Evolutionary conservation across 306 rosid species (phyloP), one percentile per base, ranked within the genome.

Genomic region (Arachis hypogaea): DNA sequence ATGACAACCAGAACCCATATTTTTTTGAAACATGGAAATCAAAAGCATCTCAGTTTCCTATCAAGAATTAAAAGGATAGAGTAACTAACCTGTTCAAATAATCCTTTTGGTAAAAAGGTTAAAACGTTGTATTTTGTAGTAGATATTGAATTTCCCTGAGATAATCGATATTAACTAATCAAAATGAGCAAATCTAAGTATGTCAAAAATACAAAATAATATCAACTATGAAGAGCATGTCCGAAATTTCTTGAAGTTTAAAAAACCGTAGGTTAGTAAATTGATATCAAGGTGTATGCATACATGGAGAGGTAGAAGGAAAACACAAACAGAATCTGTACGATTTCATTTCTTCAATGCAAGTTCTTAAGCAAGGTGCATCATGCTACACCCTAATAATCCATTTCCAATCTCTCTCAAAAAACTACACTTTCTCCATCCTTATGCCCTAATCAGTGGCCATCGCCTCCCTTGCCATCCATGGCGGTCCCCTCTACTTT

Each of bases 111-210:
- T 41, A 93, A 74, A 81, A 91, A 93, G 55, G 97, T 91, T 43
- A 93, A 71, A 70, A 93, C 80, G 85, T 81, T 93, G 86, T 85
- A 93, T 82, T 93, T 93, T 11, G 98, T 93, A 16, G 98, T 93
- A 3, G 98, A 89, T 78, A 93, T 88, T 12, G 96, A 91, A 86
- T 93, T 93, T 46, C 94, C 98, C 98, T 93, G 92, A 64, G 73
- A 89, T 33, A 68, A 71, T 81, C 59, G 56, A 75, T 64, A 76
- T 54, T 43, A 44, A 77, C 61, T 45, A 77, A 80, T 84, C 78
- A 79, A 56, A 49, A 59, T 11, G 3, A 54, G 55, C 68, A 82
- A 79, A 78, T 57, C 54, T 11, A 56, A 49, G 67, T 5, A 72
- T 62, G 69, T 47, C 44, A 78, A 71, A 71, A 56, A 9, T 44